Percentiles rank a stretch among this genome's conserved stretches.
These are phyloP conservation scores for Populus euphratica DNA, from an alignment of 345 rosid species.

Conservation along the genomic window DNA sequence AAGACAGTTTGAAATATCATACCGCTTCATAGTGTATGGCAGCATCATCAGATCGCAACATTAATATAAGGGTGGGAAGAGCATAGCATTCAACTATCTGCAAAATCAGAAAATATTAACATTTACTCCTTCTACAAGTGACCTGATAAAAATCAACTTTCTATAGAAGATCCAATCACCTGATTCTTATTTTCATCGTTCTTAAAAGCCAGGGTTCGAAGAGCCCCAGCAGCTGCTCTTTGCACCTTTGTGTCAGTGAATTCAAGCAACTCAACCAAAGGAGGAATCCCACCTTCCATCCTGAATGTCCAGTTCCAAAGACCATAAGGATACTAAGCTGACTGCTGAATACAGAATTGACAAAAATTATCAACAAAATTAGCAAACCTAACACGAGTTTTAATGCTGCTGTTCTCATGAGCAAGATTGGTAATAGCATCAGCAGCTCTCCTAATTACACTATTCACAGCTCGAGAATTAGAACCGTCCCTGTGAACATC, in stretches of 20 bases:
- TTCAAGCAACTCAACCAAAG: slow-evolving; percentile 91
- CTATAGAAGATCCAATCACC: slow-evolving; percentile 35
- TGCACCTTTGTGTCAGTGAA: slow-evolving; percentile 85
- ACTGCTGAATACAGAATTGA: slow-evolving; percentile 10
- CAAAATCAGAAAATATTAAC: slow-evolving; percentile 24
- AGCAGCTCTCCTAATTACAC: slow-evolving; percentile 94
- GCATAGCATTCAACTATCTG: slow-evolving; percentile 96
- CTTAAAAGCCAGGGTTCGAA: slow-evolving; percentile 94
- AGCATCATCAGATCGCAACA: slow-evolving; percentile 95
- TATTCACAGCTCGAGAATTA: slow-evolving; percentile 65
- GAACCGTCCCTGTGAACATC: slow-evolving; percentile 57
- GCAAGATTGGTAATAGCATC: slow-evolving; percentile 99
- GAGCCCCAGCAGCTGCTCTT: slow-evolving; percentile 98
- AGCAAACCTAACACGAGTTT: slow-evolving; percentile 92
- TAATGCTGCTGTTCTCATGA: slow-evolving; percentile 93
- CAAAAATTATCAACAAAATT: slow-evolving; percentile 3
- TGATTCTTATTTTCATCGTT: slow-evolving; percentile 91
- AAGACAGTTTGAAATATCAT: slow-evolving; percentile 25
- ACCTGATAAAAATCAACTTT: slow-evolving; percentile 11
- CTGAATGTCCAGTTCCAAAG: slow-evolving; percentile 39
- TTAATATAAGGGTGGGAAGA: slow-evolving; percentile 86
- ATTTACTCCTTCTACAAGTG: slow-evolving; percentile 10
- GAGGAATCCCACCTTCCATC: slow-evolving; percentile 94
- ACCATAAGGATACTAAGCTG: slow-evolving; percentile 15
- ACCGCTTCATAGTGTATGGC: slow-evolving; percentile 99